Evolutionary conservation across 2,329 filamentous ascomycete genomes (phyloP).

Genomic region (Rhinocladiella mackenziei): DNA sequence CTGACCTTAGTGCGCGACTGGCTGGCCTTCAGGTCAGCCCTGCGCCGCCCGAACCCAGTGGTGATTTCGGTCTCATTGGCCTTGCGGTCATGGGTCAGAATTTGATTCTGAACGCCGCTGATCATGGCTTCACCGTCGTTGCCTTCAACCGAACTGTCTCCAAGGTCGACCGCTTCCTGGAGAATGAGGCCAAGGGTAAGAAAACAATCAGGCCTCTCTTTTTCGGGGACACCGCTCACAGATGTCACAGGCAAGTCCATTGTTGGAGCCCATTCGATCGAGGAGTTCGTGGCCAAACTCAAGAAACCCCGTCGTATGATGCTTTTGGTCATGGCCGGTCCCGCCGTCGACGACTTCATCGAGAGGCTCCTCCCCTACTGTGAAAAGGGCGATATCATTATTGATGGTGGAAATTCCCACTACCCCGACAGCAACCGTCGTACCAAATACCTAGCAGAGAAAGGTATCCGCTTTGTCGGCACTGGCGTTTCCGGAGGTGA

Average conservation of each 20-base stretch:
- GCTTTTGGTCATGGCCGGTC: constrained; percentile 97
- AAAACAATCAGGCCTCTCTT: background rate
- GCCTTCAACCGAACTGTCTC: constrained; percentile 95
- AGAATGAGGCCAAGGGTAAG: constrained; percentile 79
- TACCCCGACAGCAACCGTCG: constrained; percentile 99
- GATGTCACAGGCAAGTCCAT: constrained; percentile 72
- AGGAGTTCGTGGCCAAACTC: constrained; percentile 95
- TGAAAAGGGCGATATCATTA: constrained; percentile 92
- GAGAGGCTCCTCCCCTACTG: constrained; percentile 83
- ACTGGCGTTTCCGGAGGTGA: constrained; percentile 98
- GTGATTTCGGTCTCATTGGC: constrained; percentile 89
- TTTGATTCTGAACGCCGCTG: constrained; percentile 83
- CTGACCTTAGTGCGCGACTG: constrained; percentile 65
- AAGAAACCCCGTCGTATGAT: constrained; percentile 97
- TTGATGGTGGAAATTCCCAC: constrained; percentile 98
- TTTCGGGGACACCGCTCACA: background rate
- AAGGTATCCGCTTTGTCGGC: constrained; percentile 94
- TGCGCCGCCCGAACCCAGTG: constrained; percentile 55
- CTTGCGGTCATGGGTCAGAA: constrained; percentile 89
- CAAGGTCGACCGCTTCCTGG: constrained; percentile 94
- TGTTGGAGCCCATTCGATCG: constrained; percentile 83
- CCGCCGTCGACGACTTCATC: constrained; percentile 98
- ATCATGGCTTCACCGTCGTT: constrained; percentile 92
- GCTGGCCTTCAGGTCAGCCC: constrained; percentile 68
- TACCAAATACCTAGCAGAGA: constrained; percentile 76